Evolutionary conservation across 1,284 basidiomycete species (phyloP).

Genomic region (Inonotus obliquus): DNA sequence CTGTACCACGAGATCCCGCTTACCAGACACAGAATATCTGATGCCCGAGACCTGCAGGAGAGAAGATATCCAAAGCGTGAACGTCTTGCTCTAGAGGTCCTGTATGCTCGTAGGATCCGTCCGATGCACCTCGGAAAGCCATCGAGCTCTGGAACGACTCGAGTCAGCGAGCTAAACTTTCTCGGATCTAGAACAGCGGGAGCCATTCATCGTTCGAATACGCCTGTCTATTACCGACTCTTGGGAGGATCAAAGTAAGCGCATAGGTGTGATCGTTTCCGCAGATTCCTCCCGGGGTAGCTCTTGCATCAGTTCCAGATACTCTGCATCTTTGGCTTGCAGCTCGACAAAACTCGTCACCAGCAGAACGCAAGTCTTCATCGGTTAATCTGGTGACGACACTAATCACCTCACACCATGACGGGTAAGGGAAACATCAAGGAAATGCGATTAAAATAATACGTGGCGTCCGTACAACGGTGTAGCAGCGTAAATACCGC

Average conservation of each 20-base stretch:
- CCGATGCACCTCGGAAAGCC: neutral
- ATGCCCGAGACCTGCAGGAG: neutral
- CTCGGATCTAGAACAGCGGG: neutral
- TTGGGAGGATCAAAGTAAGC: neutral
- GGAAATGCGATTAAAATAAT: neutral
- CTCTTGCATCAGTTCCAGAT: too few relatives aligned
- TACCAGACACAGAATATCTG: too few relatives aligned
- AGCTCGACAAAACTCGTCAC: too few relatives aligned
- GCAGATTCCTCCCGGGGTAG: too few relatives aligned
- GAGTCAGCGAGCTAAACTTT: neutral
- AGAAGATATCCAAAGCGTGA: neutral
- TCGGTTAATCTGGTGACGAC: neutral
- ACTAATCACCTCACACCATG: neutral
- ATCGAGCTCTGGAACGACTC: neutral
- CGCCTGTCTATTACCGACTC: neutral
- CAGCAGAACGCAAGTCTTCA: neutral
- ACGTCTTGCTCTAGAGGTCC: neutral
- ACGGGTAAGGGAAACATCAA: neutral
- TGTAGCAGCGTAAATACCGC: neutral
- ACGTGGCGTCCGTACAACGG: neutral
- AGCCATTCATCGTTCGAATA: neutral
- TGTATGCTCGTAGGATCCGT: neutral
- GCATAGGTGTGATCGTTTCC: too few relatives aligned
- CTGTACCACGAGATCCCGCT: too few relatives aligned
- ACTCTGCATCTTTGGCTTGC: too few relatives aligned